Evolutionary conservation across 1,284 basidiomycete species (phyloP).

Genomic region (Sphagnurus paluster): DNA sequence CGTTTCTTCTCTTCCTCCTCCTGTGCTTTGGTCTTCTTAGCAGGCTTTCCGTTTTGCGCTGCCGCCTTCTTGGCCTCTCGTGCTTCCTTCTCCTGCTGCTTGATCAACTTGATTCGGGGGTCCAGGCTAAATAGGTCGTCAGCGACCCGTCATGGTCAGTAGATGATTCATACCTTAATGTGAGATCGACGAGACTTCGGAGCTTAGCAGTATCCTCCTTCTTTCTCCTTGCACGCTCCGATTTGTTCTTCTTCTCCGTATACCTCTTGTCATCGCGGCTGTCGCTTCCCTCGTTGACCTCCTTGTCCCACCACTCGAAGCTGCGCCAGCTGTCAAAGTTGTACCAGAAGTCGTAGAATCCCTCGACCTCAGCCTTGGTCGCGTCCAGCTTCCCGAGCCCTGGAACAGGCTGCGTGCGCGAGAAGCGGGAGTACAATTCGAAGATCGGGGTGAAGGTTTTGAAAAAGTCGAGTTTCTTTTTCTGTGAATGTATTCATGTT

Average conservation of each 20-base stretch:
- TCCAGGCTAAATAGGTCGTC: slow-evolving; percentile 52
- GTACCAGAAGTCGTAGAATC: slow-evolving; percentile 99
- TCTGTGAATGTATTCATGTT: slow-evolving; percentile 20
- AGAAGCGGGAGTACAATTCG: slow-evolving; percentile 91
- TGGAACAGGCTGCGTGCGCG: slow-evolving; percentile 86
- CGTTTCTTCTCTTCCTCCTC: slow-evolving; percentile 75
- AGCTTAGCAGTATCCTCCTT: slow-evolving; percentile 97
- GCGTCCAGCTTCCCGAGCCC: slow-evolving; percentile 74
- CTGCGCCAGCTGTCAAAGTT: slow-evolving; percentile 99
- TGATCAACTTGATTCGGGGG: slow-evolving; percentile 97
- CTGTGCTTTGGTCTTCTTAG: slow-evolving; percentile 49
- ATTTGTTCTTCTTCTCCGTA: slow-evolving; percentile 99
- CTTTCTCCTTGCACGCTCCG: slow-evolving; percentile 93
- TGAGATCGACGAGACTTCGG: slow-evolving; percentile 85
- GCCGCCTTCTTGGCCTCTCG: slow-evolving; percentile 89
- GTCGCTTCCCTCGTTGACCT: slow-evolving; percentile 97
- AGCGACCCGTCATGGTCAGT: neutral
- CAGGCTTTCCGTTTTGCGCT: slow-evolving; percentile 29
- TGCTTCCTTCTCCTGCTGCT: slow-evolving; percentile 94
- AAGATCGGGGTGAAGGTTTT: slow-evolving; percentile 80
- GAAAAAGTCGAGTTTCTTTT: slow-evolving; percentile 48
- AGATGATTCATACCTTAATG: slow-evolving; percentile 48
- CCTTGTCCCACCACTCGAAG: slow-evolving; percentile 99
- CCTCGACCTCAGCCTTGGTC: slow-evolving; percentile 83
- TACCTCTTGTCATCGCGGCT: slow-evolving; percentile 99